Evolutionary conservation across 2,329 filamentous ascomycete genomes (phyloP).

Genomic region (Endoconidiophora polonica): DNA sequence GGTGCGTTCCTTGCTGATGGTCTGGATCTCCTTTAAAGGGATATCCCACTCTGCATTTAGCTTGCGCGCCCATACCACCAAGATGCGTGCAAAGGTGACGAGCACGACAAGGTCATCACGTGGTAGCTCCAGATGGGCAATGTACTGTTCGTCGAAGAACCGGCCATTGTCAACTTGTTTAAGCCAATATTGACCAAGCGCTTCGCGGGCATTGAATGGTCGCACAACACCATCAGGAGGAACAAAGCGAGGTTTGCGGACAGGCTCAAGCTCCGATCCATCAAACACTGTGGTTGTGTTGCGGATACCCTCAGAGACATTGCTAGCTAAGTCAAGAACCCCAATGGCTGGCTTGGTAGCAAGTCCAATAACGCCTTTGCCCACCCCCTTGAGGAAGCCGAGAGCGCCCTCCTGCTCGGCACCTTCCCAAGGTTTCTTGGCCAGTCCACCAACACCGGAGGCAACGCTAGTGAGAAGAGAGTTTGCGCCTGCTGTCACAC

Average conservation of each 20-base stretch:
- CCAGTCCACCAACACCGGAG: conserved; percentile 83
- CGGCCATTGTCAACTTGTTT: conserved; percentile 96
- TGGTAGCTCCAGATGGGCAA: conserved; percentile 85
- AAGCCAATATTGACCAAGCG: conserved; percentile 93
- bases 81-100: conserved; percentile 73
- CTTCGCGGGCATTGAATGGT: conserved; percentile 86
- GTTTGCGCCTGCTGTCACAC: conserved; percentile 87
- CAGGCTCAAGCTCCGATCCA: conserved; percentile 80
- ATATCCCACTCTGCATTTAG: conserved; percentile 92
- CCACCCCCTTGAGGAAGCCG: conserved; percentile 94
- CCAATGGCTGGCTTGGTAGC: conserved; percentile 95
- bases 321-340: conserved; percentile 90
- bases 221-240: conserved; percentile 84
- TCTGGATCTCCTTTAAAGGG: conserved; percentile 86
- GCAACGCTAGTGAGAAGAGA: conserved; percentile 85
- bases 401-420: conserved; percentile 88
- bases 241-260: conserved; percentile 85
- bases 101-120: conserved; percentile 79
- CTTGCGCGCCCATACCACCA: conserved; percentile 76
- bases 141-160: conserved; percentile 95
- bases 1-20: conserved; percentile 89
- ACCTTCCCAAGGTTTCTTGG: conserved; percentile 83
- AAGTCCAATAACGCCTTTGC: conserved; percentile 85
- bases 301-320: conserved; percentile 90
- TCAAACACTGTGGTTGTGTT: conserved; percentile 99